Conservation (phyloP, 163 green algal genomes). For the Chlamydomonas reinhardtii region DNA sequence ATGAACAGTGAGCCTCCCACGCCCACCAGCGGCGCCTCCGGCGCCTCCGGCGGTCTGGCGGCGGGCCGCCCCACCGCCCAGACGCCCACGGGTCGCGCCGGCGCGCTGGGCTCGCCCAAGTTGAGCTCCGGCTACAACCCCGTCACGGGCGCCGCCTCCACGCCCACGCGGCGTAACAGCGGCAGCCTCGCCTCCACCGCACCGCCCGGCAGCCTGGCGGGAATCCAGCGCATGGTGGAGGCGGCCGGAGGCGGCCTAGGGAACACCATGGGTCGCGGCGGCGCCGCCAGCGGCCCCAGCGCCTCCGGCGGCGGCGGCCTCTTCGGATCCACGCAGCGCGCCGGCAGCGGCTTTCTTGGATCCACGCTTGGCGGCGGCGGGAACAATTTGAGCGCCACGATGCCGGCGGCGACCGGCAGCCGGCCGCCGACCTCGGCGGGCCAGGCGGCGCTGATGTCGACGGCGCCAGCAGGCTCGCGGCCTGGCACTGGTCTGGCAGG, state of each 20-base stretch:
- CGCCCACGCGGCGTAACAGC: neutral
- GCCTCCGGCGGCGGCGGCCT: neutral
- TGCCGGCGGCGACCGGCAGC: neutral
- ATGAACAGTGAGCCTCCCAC: slow-evolving; percentile 27
- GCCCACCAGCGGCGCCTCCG: slow-evolving; percentile 2
- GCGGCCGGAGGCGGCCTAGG: neutral
- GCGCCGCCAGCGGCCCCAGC: neutral
- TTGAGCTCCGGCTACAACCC: neutral
- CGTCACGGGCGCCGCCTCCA: neutral
- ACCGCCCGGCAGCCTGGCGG: slow-evolving; percentile 5
- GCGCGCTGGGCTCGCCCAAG: slow-evolving; percentile 10
- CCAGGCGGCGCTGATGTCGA: neutral
- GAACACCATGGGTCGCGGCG: neutral
- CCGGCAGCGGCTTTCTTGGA: neutral
- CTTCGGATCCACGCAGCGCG: neutral
- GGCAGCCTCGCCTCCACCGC: slow-evolving; percentile 22
- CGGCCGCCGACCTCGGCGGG: neutral
- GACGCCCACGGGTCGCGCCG: neutral
- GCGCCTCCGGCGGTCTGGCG: neutral
- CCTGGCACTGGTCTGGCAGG: neutral
- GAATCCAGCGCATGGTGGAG: slow-evolving; percentile 8
- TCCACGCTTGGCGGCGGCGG: neutral
- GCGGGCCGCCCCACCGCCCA: neutral
- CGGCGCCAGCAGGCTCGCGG: neutral
- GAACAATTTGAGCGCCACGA: neutral